phyloP scores from a whole-genome alignment of 805 yeast species.

The Metschnikowia matae region DNA sequence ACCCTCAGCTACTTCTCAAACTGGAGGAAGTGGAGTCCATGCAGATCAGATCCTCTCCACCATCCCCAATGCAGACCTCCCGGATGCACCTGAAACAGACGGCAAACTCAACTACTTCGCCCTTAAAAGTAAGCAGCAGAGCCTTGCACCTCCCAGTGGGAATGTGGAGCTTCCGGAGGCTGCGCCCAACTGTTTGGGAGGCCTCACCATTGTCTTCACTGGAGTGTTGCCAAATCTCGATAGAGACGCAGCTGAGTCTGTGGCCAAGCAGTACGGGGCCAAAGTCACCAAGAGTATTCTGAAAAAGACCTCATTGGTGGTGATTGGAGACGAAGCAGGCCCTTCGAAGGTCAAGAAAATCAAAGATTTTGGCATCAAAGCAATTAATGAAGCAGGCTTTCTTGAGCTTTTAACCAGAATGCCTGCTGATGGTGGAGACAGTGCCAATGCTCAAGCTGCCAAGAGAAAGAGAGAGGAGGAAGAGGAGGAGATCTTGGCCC shows the following conservation, averaged over 20 bases:
- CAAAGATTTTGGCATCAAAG: constrained; percentile 66
- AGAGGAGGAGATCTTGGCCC: constrained; percentile 49
- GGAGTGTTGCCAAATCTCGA: constrained; percentile 80
- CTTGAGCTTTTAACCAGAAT: constrained; percentile 63
- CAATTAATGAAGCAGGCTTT: constrained; percentile 85
- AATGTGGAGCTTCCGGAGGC: constrained; percentile 69
- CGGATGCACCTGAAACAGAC: constrained; percentile 47
- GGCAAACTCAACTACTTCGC: constrained; percentile 59
- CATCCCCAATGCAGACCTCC: constrained; percentile 74
- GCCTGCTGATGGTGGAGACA: constrained; percentile 91
- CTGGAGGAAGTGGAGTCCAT: constrained; percentile 25
- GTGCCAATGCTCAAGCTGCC: constrained; percentile 74
- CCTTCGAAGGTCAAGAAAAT: constrained; percentile 89
- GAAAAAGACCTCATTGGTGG: constrained; percentile 81
- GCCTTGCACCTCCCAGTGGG: constrained; percentile 28
- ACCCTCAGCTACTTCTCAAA: background rate
- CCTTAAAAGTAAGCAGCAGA: constrained; percentile 27
- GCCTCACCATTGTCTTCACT: constrained; percentile 89
- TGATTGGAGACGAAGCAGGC: constrained; percentile 93
- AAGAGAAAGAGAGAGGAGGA: constrained; percentile 65
- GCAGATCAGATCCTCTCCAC: constrained; percentile 52
- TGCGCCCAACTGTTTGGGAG: constrained; percentile 78
- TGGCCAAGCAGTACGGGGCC: constrained; percentile 88
- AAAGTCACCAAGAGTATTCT: constrained; percentile 83
- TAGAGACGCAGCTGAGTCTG: constrained; percentile 66